Base-by-base conservation (phyloP, 1,284 basidiomycete genomes). In the Cerioporus squamosus region DNA sequence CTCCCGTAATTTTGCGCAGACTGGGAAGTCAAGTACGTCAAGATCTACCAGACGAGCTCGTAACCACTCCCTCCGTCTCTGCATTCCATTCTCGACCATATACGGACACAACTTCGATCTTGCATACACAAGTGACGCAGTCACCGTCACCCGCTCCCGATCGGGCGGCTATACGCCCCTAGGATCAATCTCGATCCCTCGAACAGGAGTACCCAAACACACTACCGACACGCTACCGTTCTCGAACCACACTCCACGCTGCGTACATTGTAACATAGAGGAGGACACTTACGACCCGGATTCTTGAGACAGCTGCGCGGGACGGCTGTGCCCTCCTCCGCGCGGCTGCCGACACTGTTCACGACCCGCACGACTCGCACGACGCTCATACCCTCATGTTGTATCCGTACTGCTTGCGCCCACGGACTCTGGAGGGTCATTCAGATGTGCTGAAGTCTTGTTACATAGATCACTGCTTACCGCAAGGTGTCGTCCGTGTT, bases 21-120 rank as follows among this genome's bases (percentile, higher is more conserved):
- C 69, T 93, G 90, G 91, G 89, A 92, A 73, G 83, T 93, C 40
- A 80, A 80, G 63, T 85, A 81, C 69, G 83, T 92, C 55, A 83
- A 85, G 74, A 81, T 92, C 62, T 93, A 86, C 72, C 80, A 85
- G 66, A 67, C 66, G 49, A 68, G 64, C 48, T 38, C 40, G n/a
- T n/a, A 29, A 15, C n/a, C 20, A 17, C 39, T 10, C n/a, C 26
- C 9, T 18, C 23, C 36, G n/a, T 36, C 20, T 6, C 14, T 42
- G 5, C 40, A 9, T 42, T n/a, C 8, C 24, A n/a, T 44, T n/a
- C 22, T 15, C 14, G 15, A n/a, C 20, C 40, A 15, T 31, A 40
- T 20, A 29, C 38, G 10, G 12, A 29, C 39, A 33, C 18, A 18
- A 31, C 7, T 18, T 20, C 45, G 39, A 51, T 44, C 51, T 26